phyloP scores from a whole-genome alignment of 768 basidiomycete genomes.

The Nidularia pulvinata region DNA sequence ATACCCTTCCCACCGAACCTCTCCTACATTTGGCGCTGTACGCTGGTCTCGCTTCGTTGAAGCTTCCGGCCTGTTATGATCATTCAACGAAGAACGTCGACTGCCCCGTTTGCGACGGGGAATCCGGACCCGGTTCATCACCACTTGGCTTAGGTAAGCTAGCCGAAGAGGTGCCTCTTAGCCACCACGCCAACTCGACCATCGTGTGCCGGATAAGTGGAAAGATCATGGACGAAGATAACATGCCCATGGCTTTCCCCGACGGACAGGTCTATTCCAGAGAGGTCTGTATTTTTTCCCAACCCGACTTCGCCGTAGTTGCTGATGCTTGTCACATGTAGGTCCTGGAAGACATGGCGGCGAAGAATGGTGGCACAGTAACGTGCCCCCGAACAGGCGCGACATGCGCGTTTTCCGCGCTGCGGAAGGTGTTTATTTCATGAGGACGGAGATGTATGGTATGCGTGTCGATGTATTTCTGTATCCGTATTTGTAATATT shows the following conservation, averaged over 20 bases:
- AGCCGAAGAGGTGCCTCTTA: slow-evolving; percentile 84
- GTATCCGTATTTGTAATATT: background rate
- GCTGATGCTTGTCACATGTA: slow-evolving; percentile 25
- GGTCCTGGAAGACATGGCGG: slow-evolving; percentile 89
- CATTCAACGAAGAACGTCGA: slow-evolving; percentile 67
- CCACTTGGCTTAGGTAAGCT: slow-evolving; percentile 68
- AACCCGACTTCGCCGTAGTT: slow-evolving; percentile 4
- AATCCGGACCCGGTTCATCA: slow-evolving; percentile 28
- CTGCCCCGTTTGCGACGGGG: slow-evolving; percentile 88
- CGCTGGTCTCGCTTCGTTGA: slow-evolving; percentile 89
- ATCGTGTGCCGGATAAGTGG: slow-evolving; percentile 93
- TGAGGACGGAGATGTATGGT: slow-evolving; percentile 25
- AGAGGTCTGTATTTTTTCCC: slow-evolving; percentile 56
- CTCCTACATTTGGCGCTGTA: slow-evolving; percentile 87
- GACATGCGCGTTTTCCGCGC: slow-evolving; percentile 58
- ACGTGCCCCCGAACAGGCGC: slow-evolving; percentile 78
- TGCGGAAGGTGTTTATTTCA: slow-evolving; percentile 92
- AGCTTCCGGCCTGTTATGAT: slow-evolving; percentile 83
- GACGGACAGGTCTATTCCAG: slow-evolving; percentile 93
- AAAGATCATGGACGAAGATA: slow-evolving; percentile 94
- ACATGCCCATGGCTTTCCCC: slow-evolving; percentile 90
- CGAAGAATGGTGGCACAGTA: slow-evolving; percentile 76
- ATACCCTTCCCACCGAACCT: slow-evolving; percentile 86
- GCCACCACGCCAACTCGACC: slow-evolving; percentile 94
- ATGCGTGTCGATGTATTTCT: background rate